Evolutionary conservation across 164 flowering plant species (phyloP).

Genomic region (Stephania japonica): DNA sequence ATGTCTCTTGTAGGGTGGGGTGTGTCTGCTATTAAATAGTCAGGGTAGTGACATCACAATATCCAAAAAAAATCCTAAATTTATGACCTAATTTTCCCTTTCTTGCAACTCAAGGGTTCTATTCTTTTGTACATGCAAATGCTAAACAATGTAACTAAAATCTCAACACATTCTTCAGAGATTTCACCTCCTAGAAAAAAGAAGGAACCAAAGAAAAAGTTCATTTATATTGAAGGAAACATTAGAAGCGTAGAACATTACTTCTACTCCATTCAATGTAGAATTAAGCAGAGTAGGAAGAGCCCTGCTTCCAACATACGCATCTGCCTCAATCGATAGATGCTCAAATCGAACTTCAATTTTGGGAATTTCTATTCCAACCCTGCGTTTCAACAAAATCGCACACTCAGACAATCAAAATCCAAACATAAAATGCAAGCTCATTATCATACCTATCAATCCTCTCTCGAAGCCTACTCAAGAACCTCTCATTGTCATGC

Average conservation of each 20-base stretch:
- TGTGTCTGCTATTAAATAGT: too few species aligned
- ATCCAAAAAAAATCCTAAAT: too few species aligned
- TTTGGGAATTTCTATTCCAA: constrained; percentile 49
- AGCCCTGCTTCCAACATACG: constrained; percentile 45
- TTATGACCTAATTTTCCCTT: background rate
- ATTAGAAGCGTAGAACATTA: constrained; percentile 1
- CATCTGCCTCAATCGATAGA: constrained; percentile 45
- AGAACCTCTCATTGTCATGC: constrained; percentile 42
- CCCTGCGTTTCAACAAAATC: constrained; percentile 22
- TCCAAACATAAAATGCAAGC: background rate
- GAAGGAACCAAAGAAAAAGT: background rate
- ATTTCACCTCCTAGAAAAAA: background rate
- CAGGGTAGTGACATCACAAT: too few species aligned
- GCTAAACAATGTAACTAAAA: too few species aligned
- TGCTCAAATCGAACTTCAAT: constrained; percentile 52
- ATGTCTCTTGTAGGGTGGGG: too few species aligned
- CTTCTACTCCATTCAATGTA: constrained; percentile 42
- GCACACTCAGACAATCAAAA: too few species aligned
- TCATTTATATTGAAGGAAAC: background rate
- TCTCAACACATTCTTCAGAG: too few species aligned
- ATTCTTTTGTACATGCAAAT: background rate
- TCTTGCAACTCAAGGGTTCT: background rate
- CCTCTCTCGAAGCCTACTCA: constrained; percentile 31
- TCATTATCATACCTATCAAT: constrained; percentile 35
- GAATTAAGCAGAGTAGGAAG: constrained; percentile 51